phyloP scores from a whole-genome alignment of 257 asterid genomes.

The Avicennia marina region DNA sequence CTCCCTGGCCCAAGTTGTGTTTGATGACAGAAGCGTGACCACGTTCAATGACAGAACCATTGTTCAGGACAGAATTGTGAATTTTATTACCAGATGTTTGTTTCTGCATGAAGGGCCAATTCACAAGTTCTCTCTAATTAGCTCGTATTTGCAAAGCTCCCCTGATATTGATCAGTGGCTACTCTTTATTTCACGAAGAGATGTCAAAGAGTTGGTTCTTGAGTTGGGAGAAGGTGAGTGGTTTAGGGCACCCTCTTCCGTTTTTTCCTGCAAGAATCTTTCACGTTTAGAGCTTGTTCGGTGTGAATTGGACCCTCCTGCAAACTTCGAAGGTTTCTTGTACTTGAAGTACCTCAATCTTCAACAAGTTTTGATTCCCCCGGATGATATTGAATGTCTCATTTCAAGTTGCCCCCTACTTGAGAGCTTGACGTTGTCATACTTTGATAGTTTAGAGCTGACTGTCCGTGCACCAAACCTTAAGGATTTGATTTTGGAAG shows the following conservation, averaged over 20 bases:
- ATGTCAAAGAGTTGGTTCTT: constrained; percentile 59
- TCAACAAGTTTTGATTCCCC: constrained; percentile 63
- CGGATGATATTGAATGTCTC: constrained; percentile 61
- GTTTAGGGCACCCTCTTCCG: constrained; percentile 74
- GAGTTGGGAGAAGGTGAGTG: constrained; percentile 77
- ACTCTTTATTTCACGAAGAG: constrained; percentile 74
- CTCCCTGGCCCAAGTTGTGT: constrained; percentile 56
- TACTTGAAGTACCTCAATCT: constrained; percentile 61
- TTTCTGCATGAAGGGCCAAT: constrained; percentile 87
- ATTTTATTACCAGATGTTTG: constrained; percentile 56
- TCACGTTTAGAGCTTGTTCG: constrained; percentile 64
- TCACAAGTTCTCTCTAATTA: constrained; percentile 59
- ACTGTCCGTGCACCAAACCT: constrained; percentile 79
- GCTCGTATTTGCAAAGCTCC: constrained; percentile 39
- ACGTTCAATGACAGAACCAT: constrained; percentile 28
- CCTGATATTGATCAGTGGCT: constrained; percentile 85
- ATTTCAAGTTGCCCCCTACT: constrained; percentile 85
- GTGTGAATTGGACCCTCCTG: constrained; percentile 73
- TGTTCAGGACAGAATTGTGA: constrained; percentile 39
- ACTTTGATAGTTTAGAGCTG: constrained; percentile 68
- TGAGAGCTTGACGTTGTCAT: constrained; percentile 61
- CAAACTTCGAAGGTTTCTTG: constrained; percentile 60
- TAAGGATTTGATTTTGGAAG: constrained; percentile 72
- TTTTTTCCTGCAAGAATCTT: constrained; percentile 60
- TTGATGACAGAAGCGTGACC: constrained; percentile 50